Evolutionary conservation across 371 early-diverging fungal genomes (phyloP), one percentile per base, ranked within the genome.

Genomic region (Lichtheimia ramosa): DNA sequence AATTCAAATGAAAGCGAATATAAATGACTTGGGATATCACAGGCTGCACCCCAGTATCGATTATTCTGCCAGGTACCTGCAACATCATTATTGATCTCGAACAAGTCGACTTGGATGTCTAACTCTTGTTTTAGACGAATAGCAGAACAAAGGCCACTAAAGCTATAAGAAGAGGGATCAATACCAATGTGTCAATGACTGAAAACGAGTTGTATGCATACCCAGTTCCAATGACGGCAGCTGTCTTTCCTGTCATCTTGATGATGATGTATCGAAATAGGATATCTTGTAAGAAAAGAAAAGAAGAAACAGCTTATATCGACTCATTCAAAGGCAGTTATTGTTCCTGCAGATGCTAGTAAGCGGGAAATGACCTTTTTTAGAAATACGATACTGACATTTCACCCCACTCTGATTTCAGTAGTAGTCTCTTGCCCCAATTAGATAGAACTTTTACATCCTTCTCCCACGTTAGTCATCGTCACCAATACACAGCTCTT

Each of bases 11-110:
- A 73, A 49, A 78, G 68, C 20, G 75, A 77, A 67, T 86, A 89
- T 25, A 81, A 59, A 66, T 84, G 82, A 3, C 83, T 77, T 10
- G 77, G 71, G 18, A 87, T 71, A 69, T 89, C 86, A 59, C 86
- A 84, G 15, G 43, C 58, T 7, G 58, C 73, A 0, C 86, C 88
- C n/a, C 86, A 87, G 52, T 87, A 87, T 0, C 64, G 80, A 63
- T 87, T 89, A 23, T 68, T 59, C 52, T 72, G 70, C 89, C 89
- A 89, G 5, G 84, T 85, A 7, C 87, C 89, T 1, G 86, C 87
- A 15, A 87, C 65, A 27, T 79, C 82, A 3, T 69, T 63, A 20
- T 72, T 72, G 24, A 73, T 68, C 55, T 89, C 89, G 65, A 77
- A 86, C n/a, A 89, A 60, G 25, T 73, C 68, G 51, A 66, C 75